These are phyloP conservation scores for Leccinum idahoense DNA, from an alignment of 1,284 basidiomycete species.

Conservation along the genomic window DNA sequence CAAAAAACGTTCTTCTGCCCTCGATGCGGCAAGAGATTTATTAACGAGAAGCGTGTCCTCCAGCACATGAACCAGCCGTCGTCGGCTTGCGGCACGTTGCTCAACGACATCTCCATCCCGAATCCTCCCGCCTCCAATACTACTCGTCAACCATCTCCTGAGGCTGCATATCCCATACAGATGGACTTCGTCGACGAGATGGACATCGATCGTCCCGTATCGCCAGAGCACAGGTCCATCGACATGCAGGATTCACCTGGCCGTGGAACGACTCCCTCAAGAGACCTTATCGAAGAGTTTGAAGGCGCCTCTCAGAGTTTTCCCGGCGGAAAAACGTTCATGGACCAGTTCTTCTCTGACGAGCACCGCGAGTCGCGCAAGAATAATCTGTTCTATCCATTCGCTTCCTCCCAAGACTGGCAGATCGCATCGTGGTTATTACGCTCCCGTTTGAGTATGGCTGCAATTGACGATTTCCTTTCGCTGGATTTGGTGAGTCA, in stretches of 20 bases:
- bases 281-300: background rate
- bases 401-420: background rate
- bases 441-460: background rate
- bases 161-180: background rate
- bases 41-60: background rate
- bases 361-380: background rate
- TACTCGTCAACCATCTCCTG: background rate
- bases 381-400: background rate
- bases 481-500: background rate
- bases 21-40: constrained; percentile 1
- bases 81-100: background rate
- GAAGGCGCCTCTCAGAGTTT: background rate
- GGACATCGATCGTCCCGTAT: background rate
- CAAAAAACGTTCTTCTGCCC: constrained; percentile 2
- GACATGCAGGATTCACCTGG: background rate
- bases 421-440: background rate
- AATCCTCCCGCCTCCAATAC: background rate
- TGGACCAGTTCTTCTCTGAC: background rate
- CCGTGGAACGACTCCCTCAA: background rate
- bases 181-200: background rate
- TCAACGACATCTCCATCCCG: background rate
- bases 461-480: background rate
- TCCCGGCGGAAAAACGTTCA: background rate
- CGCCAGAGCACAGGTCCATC: background rate
- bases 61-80: constrained; percentile 7